phyloP scores from a whole-genome alignment of 495 filamentous ascomycete genomes.

The Elasticomyces elasticus region DNA sequence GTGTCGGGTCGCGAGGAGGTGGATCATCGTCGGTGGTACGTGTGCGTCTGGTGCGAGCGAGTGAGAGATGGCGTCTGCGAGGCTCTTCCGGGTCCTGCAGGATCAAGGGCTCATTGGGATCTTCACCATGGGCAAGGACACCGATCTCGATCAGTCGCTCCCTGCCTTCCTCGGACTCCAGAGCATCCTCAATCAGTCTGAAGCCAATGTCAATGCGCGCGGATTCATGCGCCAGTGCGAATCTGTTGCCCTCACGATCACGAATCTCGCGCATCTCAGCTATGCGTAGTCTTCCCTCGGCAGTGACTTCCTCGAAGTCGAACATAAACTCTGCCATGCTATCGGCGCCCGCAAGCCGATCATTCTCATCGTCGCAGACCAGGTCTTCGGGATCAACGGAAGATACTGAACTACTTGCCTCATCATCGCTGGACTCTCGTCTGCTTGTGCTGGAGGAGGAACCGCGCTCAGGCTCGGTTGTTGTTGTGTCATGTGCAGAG shows the following conservation, averaged over 20 bases:
- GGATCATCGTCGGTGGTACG: not conserved
- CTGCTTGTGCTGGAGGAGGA: constrained; percentile 2
- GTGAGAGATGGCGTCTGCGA: not conserved
- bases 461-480: not conserved
- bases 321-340: constrained; percentile 15
- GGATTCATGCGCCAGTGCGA: constrained; percentile 9
- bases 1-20: constrained; percentile 5
- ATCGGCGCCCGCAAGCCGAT: not conserved
- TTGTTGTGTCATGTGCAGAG: not conserved
- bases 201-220: constrained; percentile 17
- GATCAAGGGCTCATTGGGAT: not conserved
- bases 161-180: constrained; percentile 21
- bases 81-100: not conserved
- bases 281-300: constrained; percentile 8
- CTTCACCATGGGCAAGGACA: not conserved
- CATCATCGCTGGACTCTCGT: constrained; percentile 2
- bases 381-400: constrained; percentile 18
- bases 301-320: not conserved
- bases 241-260: constrained; percentile 11
- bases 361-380: constrained; percentile 13
- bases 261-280: not conserved
- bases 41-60: not conserved
- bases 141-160: constrained; percentile 5
- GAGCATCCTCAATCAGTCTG: constrained; percentile 19
- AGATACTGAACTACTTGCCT: constrained; percentile 5